These are phyloP conservation scores for Diplodia intermedia DNA, from an alignment of 2,329 filamentous ascomycete species.

Conservation along the genomic window DNA sequence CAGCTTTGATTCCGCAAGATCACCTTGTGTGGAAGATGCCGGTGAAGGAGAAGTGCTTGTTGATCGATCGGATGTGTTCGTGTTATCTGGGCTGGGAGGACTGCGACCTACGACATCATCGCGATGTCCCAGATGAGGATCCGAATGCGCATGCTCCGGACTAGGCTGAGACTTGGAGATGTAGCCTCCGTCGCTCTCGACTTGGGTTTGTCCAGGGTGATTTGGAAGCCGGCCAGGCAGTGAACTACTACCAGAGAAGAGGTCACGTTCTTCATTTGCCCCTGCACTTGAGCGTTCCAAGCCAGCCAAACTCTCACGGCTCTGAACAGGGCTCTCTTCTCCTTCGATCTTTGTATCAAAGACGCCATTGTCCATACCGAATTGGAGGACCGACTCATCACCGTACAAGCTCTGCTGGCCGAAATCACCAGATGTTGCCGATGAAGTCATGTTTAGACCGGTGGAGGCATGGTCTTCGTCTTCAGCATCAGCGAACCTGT, in stretches of 20 bases:
- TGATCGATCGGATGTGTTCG: conserved; percentile 12
- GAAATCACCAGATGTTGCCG: conserved; percentile 1
- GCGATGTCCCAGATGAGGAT: not conserved
- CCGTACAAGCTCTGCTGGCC: conserved; percentile 39
- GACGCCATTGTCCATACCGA: conserved; percentile 44
- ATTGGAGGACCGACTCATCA: conserved; percentile 45
- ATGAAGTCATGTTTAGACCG: not conserved
- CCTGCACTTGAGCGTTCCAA: not conserved
- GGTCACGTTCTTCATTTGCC: not conserved
- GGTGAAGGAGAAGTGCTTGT: conserved; percentile 23
- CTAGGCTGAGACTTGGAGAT: conserved; percentile 20
- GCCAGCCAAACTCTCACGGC: not conserved
- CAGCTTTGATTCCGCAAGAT: conserved; percentile 63
- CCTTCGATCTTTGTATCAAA: conserved; percentile 37
- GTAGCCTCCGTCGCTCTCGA: not conserved
- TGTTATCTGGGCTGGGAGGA: not conserved
- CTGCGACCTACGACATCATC: not conserved
- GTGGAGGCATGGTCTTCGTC: conserved; percentile 41
- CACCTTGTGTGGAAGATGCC: conserved; percentile 32
- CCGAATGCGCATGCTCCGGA: not conserved
- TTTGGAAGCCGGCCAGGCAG: conserved; percentile 6
- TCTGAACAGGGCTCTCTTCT: not conserved
- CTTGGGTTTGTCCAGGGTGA: not conserved
- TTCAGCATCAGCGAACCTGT: conserved; percentile 52
- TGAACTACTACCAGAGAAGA: conserved; percentile 14